Evolutionary conservation across 768 basidiomycete species (phyloP).

Genomic region (Pleurotus citrinopileatus): DNA sequence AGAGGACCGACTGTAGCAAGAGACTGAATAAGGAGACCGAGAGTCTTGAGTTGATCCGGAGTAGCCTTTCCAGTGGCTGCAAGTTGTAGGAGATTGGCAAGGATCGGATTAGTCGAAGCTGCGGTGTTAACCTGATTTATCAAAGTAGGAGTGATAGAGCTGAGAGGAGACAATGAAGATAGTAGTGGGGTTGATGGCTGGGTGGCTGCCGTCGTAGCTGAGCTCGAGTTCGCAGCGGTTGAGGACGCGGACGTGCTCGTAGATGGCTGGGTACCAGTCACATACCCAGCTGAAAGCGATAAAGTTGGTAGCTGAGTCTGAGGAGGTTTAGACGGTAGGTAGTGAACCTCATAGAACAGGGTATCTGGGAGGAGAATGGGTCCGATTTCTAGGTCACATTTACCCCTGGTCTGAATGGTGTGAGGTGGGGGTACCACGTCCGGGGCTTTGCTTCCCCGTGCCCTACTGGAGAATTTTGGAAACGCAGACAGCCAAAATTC

Average conservation of each 20-base stretch:
- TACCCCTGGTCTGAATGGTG: slow-evolving; percentile 61
- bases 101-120: slow-evolving; percentile 62
- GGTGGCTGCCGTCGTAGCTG: too few relatives aligned
- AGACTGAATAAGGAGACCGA: slow-evolving; percentile 73
- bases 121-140: slow-evolving; percentile 66
- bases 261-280: too few relatives aligned
- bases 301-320: not conserved
- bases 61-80: slow-evolving; percentile 62
- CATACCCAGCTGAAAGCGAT: slow-evolving; percentile 7
- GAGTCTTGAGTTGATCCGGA: slow-evolving; percentile 61
- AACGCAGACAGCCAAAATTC: slow-evolving; percentile 71
- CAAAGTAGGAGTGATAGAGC: slow-evolving; percentile 52
- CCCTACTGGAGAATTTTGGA: slow-evolving; percentile 67
- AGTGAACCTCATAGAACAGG: slow-evolving; percentile 70
- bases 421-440: slow-evolving; percentile 59
- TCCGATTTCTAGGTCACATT: slow-evolving; percentile 70
- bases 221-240: too few relatives aligned
- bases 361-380: slow-evolving; percentile 73
- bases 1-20: slow-evolving; percentile 34
- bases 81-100: slow-evolving; percentile 62
- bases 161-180: slow-evolving; percentile 41
- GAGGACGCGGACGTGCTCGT: too few relatives aligned
- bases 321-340: slow-evolving; percentile 39
- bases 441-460: slow-evolving; percentile 54
- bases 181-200: too few relatives aligned